These are phyloP conservation scores for Xerocomus cyaneibrunnescens DNA, from an alignment of 1,284 basidiomycete genomes.

Conservation along the genomic window DNA sequence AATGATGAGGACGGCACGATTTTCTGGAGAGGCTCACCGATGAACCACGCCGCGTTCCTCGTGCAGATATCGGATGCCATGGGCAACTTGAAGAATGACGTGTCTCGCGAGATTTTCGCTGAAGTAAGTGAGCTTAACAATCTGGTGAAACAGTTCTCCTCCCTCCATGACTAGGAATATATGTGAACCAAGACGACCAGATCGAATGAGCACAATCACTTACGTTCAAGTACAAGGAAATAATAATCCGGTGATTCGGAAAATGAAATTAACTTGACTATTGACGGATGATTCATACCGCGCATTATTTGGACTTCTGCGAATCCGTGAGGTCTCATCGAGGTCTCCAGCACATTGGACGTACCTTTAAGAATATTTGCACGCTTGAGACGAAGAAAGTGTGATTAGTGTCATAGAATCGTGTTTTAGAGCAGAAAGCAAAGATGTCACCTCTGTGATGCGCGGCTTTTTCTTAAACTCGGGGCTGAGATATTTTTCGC, in stretches of 20 bases:
- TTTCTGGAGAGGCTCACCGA: conserved; percentile 41
- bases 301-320: conserved; percentile 99
- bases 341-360: neutral
- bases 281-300: conserved; percentile 84
- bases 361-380: conserved; percentile 94
- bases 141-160: conserved; percentile 99
- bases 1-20: neutral
- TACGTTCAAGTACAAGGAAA: conserved; percentile 91
- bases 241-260: conserved; percentile 93
- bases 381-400: conserved; percentile 57
- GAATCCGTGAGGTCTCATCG: conserved; percentile 7
- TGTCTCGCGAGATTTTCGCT: conserved; percentile 94
- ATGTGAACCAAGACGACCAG: conserved; percentile 12
- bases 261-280: conserved; percentile 89
- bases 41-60: conserved; percentile 98
- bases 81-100: conserved; percentile 96
- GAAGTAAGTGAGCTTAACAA: conserved; percentile 99
- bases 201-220: conserved; percentile 30
- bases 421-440: conserved; percentile 28
- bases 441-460: conserved; percentile 85
- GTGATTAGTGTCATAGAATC: conserved; percentile 18
- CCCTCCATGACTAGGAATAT: conserved; percentile 81
- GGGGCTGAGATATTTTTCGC: conserved; percentile 88
- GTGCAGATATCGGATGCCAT: conserved; percentile 94
- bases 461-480: conserved; percentile 96